Percentiles rank a stretch among this genome's conserved stretches.
Conservation (phyloP, 2,329 filamentous ascomycete species). For the Pseudopyricularia javanii region DNA sequence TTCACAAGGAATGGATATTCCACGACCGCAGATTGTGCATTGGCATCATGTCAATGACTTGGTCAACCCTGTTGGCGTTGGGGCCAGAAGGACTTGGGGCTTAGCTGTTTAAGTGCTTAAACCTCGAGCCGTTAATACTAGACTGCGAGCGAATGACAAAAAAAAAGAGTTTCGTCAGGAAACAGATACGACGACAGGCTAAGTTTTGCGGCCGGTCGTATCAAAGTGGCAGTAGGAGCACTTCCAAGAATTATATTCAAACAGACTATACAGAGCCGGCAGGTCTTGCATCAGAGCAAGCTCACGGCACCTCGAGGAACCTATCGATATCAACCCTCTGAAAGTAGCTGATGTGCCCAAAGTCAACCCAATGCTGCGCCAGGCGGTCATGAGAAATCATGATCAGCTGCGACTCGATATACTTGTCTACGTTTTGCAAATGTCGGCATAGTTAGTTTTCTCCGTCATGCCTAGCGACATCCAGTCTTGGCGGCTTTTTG, state of each 20-base stretch:
- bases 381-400: conserved; percentile 65
- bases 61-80: no score
- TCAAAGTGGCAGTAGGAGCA: not conserved
- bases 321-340: conserved; percentile 46
- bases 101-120: no score
- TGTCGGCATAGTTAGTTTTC: conserved; percentile 2
- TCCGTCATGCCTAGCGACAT: no score
- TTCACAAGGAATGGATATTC: no score
- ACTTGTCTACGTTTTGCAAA: conserved; percentile 45
- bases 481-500: not conserved
- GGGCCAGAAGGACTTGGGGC: no score
- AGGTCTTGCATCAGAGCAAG: no score
- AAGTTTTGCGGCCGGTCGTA: not conserved
- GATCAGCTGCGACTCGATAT: conserved; percentile 63
- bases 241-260: not conserved
- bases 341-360: conserved; percentile 48
- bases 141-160: no score
- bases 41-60: no score
- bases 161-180: not conserved
- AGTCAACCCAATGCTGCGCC: conserved; percentile 69
- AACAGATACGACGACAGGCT: not conserved
- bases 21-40: no score
- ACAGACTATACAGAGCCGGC: no score
- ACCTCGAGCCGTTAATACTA: no score
- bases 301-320: conserved; percentile 16